Base-by-base conservation (phyloP, 352 stramenopile species). In the Globisporangium cystogenes region DNA sequence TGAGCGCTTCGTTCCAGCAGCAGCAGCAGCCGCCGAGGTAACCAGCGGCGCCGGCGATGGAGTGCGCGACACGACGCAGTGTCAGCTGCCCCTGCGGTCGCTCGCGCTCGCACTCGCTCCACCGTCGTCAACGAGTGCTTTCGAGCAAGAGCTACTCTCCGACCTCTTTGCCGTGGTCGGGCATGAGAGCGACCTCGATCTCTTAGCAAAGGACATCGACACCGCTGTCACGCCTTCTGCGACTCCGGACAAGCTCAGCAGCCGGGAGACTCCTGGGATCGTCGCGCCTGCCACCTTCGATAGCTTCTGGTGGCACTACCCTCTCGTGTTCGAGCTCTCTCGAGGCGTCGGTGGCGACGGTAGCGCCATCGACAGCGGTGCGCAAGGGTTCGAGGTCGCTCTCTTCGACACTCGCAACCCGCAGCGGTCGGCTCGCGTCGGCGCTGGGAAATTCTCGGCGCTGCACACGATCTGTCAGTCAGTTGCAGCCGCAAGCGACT, bases 301-400 rank as follows among this genome's bases (percentile, higher is more conserved):
- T 29, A 43, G 21, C 26, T 70, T 68, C 24, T 53, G 64, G 16
- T 82, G 71, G 71, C 52, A 60, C 37, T 82, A 70, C 41, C 71
- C 71, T 18, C 46, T 57, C 35, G 27, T 48, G 23, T 54, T 65
- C 31, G 54, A 62, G 53, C 29, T 58, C 7, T 26, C 18, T 23
- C 15, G 8, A 16, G 27, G 18, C 16, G 21, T 18, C 2, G 23
- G 8, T 4, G 18, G 12, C 3, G 45, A 14, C 18, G n/a, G 21
- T 18, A 27, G 4, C 12, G n/a, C 10, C 33, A 12, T 1, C 29
- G 29, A 14, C 29, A 35, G 29, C 12, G 5, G 14, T 11, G 35
- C 50, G 6, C 15, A 16, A 27, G 45, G 20, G 31, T 16, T 77
- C 12, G 31, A 65, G 15, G 52, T 78, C 21, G 37, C 51, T 2